Base-by-base conservation (phyloP, 192 early-diverging fungal species). In the Backusella tuberculispora region DNA sequence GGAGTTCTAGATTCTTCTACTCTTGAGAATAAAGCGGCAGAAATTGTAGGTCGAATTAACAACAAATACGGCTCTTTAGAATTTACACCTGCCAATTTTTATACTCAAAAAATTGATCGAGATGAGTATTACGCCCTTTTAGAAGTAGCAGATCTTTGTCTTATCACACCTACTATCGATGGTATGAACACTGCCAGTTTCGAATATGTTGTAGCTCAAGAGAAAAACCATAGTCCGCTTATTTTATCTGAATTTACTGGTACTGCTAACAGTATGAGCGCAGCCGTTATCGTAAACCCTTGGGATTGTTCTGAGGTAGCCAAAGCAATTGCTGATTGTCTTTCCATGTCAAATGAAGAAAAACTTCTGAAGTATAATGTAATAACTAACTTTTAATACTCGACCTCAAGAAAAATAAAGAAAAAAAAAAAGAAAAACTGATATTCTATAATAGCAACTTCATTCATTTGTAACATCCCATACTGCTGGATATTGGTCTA, bases 101-200 rank as follows among this genome's bases (percentile, higher is more conserved):
- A 95, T 82, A 92, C 93, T 81, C 94, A 96, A 75, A 91, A 95
- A 72, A 86, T 99, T 69, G 95, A 97, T 70, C 90, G 89, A 6
- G 96, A 99, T 80, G 97, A 99, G 78, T 99, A 97, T 84, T 97
- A 92, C 80, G 96, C 95, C 0, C 82, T 99, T 44, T 85, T 99
- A 13, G 91, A 88, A 71, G 89, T 96, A 14, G 98, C 98, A n/a
- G 96, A 99, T 78, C 86, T 96, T 24, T 95, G 91, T 0, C 80
- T 99, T 63, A 97, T 97, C 74, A 98, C 97, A 0, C 87, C 90
- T 40, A 88, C 97, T 17, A 91, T 96, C 37, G 98, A 99, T 76
- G 98, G 97, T 19, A 98, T 99, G 98, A 98, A 98, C 78, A 97
- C 97, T 0, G 94, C 94, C 14, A 93, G 92, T 56, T 93, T 97